Percentiles rank a stretch among this genome's conserved stretches.
These are phyloP conservation scores for Bruguiera hainesii DNA, from an alignment of 441 rosid species.

Conservation along the genomic window DNA sequence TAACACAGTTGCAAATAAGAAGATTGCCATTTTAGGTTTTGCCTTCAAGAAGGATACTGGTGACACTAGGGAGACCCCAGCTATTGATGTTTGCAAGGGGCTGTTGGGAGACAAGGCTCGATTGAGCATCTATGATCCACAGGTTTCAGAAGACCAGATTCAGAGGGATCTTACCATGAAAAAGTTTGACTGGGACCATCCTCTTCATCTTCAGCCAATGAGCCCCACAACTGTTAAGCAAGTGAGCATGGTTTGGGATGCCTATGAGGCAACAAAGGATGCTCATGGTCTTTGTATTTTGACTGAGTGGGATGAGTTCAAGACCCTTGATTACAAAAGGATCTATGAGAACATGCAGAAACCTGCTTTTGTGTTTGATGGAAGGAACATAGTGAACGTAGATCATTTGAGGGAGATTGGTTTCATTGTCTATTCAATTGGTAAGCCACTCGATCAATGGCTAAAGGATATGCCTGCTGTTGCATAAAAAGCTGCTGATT, in stretches of 20 bases:
- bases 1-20: conserved; percentile 81
- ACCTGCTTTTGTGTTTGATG: conserved; percentile 87
- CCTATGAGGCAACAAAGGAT: conserved; percentile 78
- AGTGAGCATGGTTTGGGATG: conserved; percentile 73
- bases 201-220: conserved; percentile 86
- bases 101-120: conserved; percentile 84
- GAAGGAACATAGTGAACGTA: conserved; percentile 64
- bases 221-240: conserved; percentile 71
- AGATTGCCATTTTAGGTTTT: conserved; percentile 79
- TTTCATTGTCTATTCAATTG: conserved; percentile 88
- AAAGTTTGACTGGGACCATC: conserved; percentile 97
- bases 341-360: conserved; percentile 89
- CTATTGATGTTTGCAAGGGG: conserved; percentile 96
- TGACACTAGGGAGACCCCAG: conserved; percentile 93
- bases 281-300: conserved; percentile 91
- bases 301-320: conserved; percentile 98
- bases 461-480: conserved; percentile 96
- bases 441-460: conserved; percentile 92
- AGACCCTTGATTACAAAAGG: conserved; percentile 67
- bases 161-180: conserved; percentile 90
- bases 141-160: conserved; percentile 88
- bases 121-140: conserved; percentile 92
- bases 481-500: conserved; percentile 34
- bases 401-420: conserved; percentile 82
- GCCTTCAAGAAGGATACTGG: conserved; percentile 98